These are phyloP conservation scores for Eucalyptus pauciflora DNA, from an alignment of 345 rosid genomes.

Conservation along the genomic window DNA sequence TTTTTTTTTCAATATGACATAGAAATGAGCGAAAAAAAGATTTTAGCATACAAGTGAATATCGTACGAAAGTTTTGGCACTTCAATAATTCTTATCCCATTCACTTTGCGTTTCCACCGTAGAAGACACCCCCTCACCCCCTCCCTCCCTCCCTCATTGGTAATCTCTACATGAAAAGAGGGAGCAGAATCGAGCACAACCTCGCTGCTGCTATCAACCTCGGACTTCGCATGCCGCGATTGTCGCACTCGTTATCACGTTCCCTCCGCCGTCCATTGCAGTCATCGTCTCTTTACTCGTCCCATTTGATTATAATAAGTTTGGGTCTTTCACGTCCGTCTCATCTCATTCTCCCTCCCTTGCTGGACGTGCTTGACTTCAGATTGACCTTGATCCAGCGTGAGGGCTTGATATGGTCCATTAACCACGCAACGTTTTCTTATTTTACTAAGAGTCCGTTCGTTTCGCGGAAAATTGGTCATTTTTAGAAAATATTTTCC, in stretches of 20 bases:
- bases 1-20: accelerated
- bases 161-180: neutral
- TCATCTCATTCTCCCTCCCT: neutral
- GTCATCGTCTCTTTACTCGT: neutral
- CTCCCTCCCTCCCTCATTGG: neutral
- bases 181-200: neutral
- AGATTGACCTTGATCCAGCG: neutral
- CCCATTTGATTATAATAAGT: neutral
- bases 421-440: neutral
- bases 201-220: neutral
- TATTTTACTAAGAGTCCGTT: neutral
- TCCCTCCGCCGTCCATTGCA: neutral
- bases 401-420: neutral
- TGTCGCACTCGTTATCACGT: neutral
- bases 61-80: too few relatives aligned
- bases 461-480: too few relatives aligned
- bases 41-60: too few relatives aligned
- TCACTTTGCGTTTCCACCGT: neutral
- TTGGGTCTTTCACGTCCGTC: neutral
- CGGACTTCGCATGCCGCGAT: neutral
- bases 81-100: too few relatives aligned
- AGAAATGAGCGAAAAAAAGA: accelerated
- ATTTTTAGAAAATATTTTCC: too few relatives aligned
- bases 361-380: neutral
- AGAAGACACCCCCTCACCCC: neutral